A percentile compares a stretch with the other conserved stretches of the same genome.
Conservation (phyloP, 2,329 filamentous ascomycete genomes). For the Shiraia bambusicola region DNA sequence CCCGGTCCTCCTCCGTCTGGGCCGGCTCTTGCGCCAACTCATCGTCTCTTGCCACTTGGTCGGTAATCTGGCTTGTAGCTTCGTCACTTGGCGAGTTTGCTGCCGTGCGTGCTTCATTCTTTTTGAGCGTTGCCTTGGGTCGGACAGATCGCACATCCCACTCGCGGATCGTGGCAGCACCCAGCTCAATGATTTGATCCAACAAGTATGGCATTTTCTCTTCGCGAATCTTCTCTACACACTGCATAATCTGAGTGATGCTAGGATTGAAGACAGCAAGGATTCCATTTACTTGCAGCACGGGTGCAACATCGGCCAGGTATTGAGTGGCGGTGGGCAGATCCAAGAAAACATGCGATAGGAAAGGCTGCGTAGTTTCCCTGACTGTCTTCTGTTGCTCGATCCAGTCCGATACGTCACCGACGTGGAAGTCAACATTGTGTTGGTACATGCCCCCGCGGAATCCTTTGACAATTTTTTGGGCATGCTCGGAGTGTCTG, state of each 20-base stretch:
- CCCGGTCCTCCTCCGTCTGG: slow-evolving; percentile 35
- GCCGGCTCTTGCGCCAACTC: slow-evolving; percentile 30
- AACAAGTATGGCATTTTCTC: slow-evolving; percentile 58
- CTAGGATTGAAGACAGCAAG: slow-evolving; percentile 74
- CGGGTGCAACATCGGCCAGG: slow-evolving; percentile 54
- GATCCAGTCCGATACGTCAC: slow-evolving; percentile 66
- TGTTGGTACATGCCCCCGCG: slow-evolving; percentile 68
- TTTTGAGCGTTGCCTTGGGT: slow-evolving; percentile 40
- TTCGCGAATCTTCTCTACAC: slow-evolving; percentile 57
- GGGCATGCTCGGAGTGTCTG: slow-evolving; percentile 64
- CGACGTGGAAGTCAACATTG: slow-evolving; percentile 73
- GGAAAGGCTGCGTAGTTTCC: slow-evolving; percentile 56
- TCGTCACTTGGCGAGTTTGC: slow-evolving; percentile 10
- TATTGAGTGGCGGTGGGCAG: slow-evolving; percentile 64
- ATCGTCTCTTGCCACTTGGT: slow-evolving; percentile 28
- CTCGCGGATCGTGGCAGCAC: slow-evolving; percentile 56
- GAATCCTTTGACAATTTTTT: slow-evolving; percentile 66
- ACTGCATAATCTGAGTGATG: slow-evolving; percentile 74
- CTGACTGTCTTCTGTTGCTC: slow-evolving; percentile 45
- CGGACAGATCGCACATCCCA: slow-evolving; percentile 63
- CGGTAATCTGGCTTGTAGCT: slow-evolving; percentile 17
- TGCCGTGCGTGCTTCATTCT: slow-evolving; percentile 17
- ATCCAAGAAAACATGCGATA: slow-evolving; percentile 72
- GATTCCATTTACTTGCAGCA: slow-evolving; percentile 64
- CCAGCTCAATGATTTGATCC: slow-evolving; percentile 63